phyloP scores from a whole-genome alignment of 2,329 filamentous ascomycete genomes.

The Fusarium cicatricum region DNA sequence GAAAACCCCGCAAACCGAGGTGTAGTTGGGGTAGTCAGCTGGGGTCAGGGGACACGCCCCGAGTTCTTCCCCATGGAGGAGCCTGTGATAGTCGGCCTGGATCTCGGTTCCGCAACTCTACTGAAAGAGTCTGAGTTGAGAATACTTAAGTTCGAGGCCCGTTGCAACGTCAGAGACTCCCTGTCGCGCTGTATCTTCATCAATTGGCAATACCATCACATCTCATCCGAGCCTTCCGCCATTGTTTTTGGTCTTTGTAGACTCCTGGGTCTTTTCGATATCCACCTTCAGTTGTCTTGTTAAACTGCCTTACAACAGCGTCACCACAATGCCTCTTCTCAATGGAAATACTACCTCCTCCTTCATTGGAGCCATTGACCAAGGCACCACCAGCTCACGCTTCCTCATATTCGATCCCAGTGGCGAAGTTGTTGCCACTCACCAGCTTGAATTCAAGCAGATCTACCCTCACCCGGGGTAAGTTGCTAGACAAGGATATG shows the following conservation, averaged over 20 bases:
- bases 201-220: not conserved
- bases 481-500: constrained; percentile 36
- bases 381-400: constrained; percentile 79
- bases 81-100: not conserved
- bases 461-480: constrained; percentile 79
- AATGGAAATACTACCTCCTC: constrained; percentile 37
- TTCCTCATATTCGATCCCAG: constrained; percentile 80
- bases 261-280: constrained; percentile 22
- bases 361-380: constrained; percentile 81
- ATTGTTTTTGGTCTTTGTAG: constrained; percentile 37
- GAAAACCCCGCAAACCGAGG: constrained; percentile 30
- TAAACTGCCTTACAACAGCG: constrained; percentile 9
- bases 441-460: constrained; percentile 80
- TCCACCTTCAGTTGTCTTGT: too few species aligned
- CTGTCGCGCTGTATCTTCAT: constrained; percentile 8
- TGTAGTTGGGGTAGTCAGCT: constrained; percentile 9
- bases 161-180: constrained; percentile 12
- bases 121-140: constrained; percentile 24
- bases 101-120: constrained; percentile 14
- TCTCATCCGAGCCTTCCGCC: constrained; percentile 23
- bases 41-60: constrained; percentile 19
- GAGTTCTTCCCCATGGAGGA: constrained; percentile 6
- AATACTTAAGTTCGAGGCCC: constrained; percentile 28
- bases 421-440: constrained; percentile 74
- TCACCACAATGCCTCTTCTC: constrained; percentile 45